Evolutionary conservation across 345 rosid genomes (phyloP), one percentile per base, ranked within the genome.

Genomic region (Salix brachista): DNA sequence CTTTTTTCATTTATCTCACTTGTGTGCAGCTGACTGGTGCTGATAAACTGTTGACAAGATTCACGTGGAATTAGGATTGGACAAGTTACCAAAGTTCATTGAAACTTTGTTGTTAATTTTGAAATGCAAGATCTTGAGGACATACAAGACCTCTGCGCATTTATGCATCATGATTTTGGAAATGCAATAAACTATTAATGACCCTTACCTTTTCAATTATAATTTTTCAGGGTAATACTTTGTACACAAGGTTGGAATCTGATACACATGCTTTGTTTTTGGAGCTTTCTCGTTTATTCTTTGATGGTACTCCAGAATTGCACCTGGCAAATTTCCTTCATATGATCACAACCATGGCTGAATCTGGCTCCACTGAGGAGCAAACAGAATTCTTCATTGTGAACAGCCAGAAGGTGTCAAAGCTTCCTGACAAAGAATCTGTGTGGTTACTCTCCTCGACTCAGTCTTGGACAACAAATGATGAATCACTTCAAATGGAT

Each of bases 261-360:
- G 94, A 93, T 88, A 77, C 88, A 28, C 97, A 91, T 82, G 85
- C 87, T 48, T 39, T 93, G 69, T 93, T 82, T 86, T 82, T 89
- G 93, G 99, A 93, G 84, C 87, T 93, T 37, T 89, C 97, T 73
- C 83, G 91, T 75, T 79, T 90, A 69, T 89, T 90, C 77, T 90
- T 93, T 79, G 85, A 84, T 36, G 96, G 96, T 26, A 81, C 77
- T 80, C 89, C 94, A 42, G 86, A 95, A 71, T 78, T 90, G 73
- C 96, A 88, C 78, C 67, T 93, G 81, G 97, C 99, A 64, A 93
- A 93, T 87, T 93, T 95, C 78, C 97, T 93, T 84, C 92, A 90
- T 80, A 80, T 91, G 91, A 85, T 95, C 74, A 88, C 88, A 81
- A 89, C 91, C 10, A 90, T 87, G 94, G 89, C 84, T 39, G 91